Evolutionary conservation across 2,329 filamentous ascomycete genomes (phyloP).

Genomic region (Fusarium sp.): DNA sequence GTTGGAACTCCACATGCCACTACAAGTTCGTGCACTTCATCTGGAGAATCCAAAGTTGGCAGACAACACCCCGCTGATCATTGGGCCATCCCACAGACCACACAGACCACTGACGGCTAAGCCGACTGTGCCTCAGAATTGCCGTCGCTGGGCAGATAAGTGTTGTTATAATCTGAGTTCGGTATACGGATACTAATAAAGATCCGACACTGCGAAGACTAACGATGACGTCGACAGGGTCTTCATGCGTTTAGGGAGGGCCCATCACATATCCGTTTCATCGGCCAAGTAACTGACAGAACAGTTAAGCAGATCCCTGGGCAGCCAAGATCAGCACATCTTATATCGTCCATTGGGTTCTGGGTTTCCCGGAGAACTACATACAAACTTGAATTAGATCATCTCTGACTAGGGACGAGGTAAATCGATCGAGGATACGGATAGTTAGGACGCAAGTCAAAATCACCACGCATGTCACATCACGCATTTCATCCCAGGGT

Average conservation of each 20-base stretch:
- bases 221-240: conserved; percentile 17
- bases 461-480: conserved; percentile 13
- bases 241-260: conserved; percentile 5
- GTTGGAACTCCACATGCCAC: not conserved
- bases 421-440: not conserved
- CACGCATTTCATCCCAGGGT: conserved; percentile 9
- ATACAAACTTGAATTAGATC: not conserved
- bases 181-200: conserved; percentile 12
- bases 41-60: conserved; percentile 7
- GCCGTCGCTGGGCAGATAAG: conserved; percentile 1
- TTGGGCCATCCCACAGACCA: conserved; percentile 19
- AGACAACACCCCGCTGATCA: conserved; percentile 34
- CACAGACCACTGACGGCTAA: conserved; percentile 33
- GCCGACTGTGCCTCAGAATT: conserved; percentile 38
- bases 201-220: conserved; percentile 6
- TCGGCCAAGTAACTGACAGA: conserved; percentile 14
- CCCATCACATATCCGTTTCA: conserved; percentile 15
- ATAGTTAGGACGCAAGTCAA: conserved; percentile 2
- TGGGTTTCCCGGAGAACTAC: not conserved
- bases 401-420: not conserved
- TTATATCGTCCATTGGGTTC: not conserved
- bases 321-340: not conserved
- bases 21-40: not conserved
- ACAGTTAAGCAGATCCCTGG: not conserved
- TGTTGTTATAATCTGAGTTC: conserved; percentile 9